These are phyloP conservation scores for Tephrocybe rancida DNA, from an alignment of 768 basidiomycete species.

Conservation along the genomic window DNA sequence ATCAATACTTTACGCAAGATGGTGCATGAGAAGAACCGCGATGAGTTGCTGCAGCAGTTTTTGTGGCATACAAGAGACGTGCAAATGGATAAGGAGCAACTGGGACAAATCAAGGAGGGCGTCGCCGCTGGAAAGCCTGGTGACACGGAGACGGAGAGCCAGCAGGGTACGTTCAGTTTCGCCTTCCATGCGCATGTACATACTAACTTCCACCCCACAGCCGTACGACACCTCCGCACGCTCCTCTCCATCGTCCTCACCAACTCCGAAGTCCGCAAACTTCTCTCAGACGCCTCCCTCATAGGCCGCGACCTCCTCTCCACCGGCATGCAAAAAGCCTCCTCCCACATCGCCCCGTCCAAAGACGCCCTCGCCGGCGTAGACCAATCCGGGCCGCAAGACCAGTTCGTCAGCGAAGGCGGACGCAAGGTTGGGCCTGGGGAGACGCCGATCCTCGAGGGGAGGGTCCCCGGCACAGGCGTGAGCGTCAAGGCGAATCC, in stretches of 20 bases:
- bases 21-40: slow-evolving; percentile 83
- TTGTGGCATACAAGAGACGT: slow-evolving; percentile 76
- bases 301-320: slow-evolving; percentile 87
- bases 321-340: slow-evolving; percentile 69
- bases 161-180: slow-evolving; percentile 49
- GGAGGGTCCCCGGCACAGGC: slow-evolving; percentile 32
- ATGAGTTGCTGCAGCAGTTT: slow-evolving; percentile 92
- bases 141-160: slow-evolving; percentile 50
- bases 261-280: slow-evolving; percentile 92
- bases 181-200: background rate
- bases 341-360: slow-evolving; percentile 66
- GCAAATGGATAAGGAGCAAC: slow-evolving; percentile 21
- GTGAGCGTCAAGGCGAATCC: slow-evolving; percentile 46
- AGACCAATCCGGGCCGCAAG: slow-evolving; percentile 68
- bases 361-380: slow-evolving; percentile 62
- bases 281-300: slow-evolving; percentile 75
- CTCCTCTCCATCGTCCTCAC: slow-evolving; percentile 85
- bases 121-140: background rate
- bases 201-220: slow-evolving; percentile 35
- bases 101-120: background rate
- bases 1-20: slow-evolving; percentile 73
- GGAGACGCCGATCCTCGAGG: slow-evolving; percentile 38
- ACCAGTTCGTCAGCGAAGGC: slow-evolving; percentile 62
- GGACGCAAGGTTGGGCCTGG: slow-evolving; percentile 29
- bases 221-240: slow-evolving; percentile 85